Evolutionary conservation across 2,329 filamentous ascomycete genomes (phyloP).

Genomic region (Cytospora mali): DNA sequence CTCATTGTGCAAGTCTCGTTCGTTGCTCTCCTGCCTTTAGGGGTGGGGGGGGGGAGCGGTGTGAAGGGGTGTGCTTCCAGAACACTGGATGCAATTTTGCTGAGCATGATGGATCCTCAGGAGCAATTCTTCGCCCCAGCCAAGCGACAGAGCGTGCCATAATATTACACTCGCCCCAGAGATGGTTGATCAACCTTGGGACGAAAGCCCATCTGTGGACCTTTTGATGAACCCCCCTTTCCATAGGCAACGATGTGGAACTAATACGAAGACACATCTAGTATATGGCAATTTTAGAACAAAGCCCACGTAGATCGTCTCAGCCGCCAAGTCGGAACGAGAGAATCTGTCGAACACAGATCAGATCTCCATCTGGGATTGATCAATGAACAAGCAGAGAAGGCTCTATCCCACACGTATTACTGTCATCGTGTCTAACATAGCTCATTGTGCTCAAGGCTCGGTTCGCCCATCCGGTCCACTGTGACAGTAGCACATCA

Average conservation of each 20-base stretch:
- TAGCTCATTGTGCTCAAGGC: constrained; percentile 17
- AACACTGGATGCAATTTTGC: background rate
- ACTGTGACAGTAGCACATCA: background rate
- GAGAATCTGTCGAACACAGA: background rate
- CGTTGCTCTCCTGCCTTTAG: background rate
- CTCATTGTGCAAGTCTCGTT: no score
- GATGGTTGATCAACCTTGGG: no score
- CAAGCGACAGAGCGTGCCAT: background rate
- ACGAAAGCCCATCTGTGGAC: background rate
- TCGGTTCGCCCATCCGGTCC: constrained; percentile 16
- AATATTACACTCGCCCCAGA: no score
- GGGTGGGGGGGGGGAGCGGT: no score
- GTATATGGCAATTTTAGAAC: background rate
- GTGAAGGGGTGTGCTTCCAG: background rate
- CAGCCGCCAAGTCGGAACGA: background rate
- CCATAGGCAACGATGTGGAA: background rate
- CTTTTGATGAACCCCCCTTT: background rate
- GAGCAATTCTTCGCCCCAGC: background rate
- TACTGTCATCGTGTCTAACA: constrained; percentile 17
- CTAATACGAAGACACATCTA: background rate
- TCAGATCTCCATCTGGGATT: background rate
- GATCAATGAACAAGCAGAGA: background rate
- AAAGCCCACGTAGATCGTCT: background rate
- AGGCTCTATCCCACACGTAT: background rate
- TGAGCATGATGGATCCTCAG: background rate